phyloP scores from a whole-genome alignment of 768 basidiomycete species.

The Neoboletus subvelutipes region DNA sequence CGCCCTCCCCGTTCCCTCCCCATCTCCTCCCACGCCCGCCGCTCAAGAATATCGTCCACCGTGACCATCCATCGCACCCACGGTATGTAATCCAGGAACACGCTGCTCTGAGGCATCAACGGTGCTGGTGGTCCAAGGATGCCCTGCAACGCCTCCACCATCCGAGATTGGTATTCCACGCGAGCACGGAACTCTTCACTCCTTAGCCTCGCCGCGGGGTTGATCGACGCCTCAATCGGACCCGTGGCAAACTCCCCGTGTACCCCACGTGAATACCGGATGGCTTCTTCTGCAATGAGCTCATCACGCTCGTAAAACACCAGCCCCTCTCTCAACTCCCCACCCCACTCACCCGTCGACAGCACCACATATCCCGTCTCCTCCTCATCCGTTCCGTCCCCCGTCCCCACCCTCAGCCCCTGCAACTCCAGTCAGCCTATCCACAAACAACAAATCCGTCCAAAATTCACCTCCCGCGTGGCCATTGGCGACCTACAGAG shows the following conservation, averaged over 20 bases:
- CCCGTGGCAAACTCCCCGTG: conserved; percentile 32
- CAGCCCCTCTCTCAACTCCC: conserved; percentile 17
- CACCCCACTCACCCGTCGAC: conserved; percentile 22
- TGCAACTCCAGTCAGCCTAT: conserved; percentile 14
- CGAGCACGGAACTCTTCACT: conserved; percentile 37
- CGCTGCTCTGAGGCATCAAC: conserved; percentile 42
- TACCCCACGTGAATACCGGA: conserved; percentile 47
- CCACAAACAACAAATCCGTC: background rate
- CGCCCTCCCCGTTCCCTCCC: conserved; percentile 36
- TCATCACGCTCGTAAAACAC: conserved; percentile 45
- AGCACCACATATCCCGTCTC: conserved; percentile 53
- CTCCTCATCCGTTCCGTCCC: conserved; percentile 45
- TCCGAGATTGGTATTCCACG: conserved; percentile 44
- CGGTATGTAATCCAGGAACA: conserved; percentile 71
- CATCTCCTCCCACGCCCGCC: conserved; percentile 35
- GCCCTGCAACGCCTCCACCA: conserved; percentile 47
- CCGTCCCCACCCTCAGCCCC: conserved; percentile 22
- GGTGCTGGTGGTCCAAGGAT: conserved; percentile 44
- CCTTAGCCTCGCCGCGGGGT: conserved; percentile 30
- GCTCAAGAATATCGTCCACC: conserved; percentile 53
- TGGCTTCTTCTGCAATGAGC: conserved; percentile 48
- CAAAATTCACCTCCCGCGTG: conserved; percentile 40
- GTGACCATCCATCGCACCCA: conserved; percentile 62
- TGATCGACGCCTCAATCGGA: conserved; percentile 36
- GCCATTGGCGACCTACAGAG: conserved; percentile 39